phyloP scores from a whole-genome alignment of 306 rosid genomes.

The Oemleria cerasiformis region DNA sequence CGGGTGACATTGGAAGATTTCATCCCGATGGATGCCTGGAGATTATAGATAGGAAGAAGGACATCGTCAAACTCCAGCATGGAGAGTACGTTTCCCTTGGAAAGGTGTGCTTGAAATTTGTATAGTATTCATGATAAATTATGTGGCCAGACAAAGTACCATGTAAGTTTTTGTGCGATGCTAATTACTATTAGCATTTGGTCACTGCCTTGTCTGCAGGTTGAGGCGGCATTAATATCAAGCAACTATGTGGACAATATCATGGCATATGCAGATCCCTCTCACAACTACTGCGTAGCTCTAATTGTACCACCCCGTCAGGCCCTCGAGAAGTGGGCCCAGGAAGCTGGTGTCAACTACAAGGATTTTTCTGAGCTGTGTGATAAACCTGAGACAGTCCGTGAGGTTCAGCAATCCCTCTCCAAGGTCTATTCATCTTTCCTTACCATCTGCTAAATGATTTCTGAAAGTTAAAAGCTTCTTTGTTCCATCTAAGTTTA shows the following conservation, averaged over 20 bases:
- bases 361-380: constrained; percentile 68
- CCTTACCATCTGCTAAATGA: not conserved
- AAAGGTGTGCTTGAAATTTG: constrained; percentile 50
- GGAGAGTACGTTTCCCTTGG: constrained; percentile 95
- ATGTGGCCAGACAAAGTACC: not conserved
- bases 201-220: constrained; percentile 45
- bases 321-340: constrained; percentile 78
- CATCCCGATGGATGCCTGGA: constrained; percentile 94
- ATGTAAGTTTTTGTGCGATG: constrained; percentile 18
- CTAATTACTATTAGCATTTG: constrained; percentile 12
- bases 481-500: not conserved
- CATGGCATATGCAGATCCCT: constrained; percentile 84
- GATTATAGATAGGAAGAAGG: constrained; percentile 90
- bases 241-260: constrained; percentile 66
- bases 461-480: not conserved
- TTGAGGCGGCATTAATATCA: constrained; percentile 65
- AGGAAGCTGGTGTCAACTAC: constrained; percentile 52
- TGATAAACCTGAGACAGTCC: constrained; percentile 55
- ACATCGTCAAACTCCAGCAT: constrained; percentile 94
- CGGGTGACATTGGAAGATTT: constrained; percentile 75
- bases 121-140: constrained; percentile 9
- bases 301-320: constrained; percentile 54
- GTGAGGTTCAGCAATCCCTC: constrained; percentile 74
- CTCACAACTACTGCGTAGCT: constrained; percentile 72
- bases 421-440: constrained; percentile 52